Percentiles rank a stretch among this genome's conserved stretches.
phyloP scores from a whole-genome alignment of 371 early-diverging fungal species.

The Parasitella parasitica region DNA sequence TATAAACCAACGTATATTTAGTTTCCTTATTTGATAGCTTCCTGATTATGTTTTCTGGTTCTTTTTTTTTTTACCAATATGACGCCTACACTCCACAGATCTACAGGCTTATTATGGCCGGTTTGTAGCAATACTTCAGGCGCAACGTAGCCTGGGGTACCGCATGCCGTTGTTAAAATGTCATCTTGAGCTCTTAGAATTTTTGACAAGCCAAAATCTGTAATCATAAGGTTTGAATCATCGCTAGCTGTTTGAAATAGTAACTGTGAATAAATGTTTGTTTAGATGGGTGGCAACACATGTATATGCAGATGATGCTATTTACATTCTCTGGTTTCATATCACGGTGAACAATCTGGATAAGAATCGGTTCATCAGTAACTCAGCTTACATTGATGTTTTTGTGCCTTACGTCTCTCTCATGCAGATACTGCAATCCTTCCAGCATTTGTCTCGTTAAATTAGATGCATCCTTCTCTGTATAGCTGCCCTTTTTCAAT shows the following conservation, averaged over 20 bases:
- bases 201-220: constrained; percentile 84
- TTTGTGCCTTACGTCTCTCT: constrained; percentile 48
- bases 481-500: constrained; percentile 73
- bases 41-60: too few species aligned
- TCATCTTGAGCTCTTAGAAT: constrained; percentile 66
- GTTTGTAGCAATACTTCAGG: constrained; percentile 79
- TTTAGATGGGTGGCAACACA: neutral
- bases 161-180: constrained; percentile 77
- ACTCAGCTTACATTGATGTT: neutral
- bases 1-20: neutral
- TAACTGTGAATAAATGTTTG: constrained; percentile 31
- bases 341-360: constrained; percentile 82
- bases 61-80: constrained; percentile 52
- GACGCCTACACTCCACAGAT: constrained; percentile 93
- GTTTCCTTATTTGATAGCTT: too few species aligned
- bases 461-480: constrained; percentile 72
- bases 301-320: neutral
- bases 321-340: constrained; percentile 80
- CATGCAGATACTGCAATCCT: constrained; percentile 81
- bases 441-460: constrained; percentile 72
- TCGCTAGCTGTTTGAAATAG: constrained; percentile 55
- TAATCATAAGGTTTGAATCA: constrained; percentile 62
- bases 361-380: neutral
- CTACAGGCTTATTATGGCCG: constrained; percentile 71
- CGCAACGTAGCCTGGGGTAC: constrained; percentile 88